Percentiles rank a stretch among this genome's conserved stretches.
Conservation (phyloP, 768 basidiomycete species). For the Lactarius pseudohatsudake region DNA sequence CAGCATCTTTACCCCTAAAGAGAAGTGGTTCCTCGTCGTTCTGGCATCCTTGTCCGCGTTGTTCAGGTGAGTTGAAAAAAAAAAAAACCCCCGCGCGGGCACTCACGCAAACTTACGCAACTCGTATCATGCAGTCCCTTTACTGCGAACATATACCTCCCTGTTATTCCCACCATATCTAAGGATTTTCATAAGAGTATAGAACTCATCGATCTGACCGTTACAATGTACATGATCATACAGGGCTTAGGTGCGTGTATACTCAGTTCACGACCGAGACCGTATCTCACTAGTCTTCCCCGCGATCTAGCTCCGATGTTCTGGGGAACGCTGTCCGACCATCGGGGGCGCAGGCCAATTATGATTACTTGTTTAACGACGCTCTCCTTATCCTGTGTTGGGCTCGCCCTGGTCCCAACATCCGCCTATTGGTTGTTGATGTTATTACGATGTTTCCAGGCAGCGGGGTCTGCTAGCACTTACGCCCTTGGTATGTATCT, state of each 20-base stretch:
- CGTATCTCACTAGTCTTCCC: background rate
- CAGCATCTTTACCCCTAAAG: slow-evolving; percentile 51
- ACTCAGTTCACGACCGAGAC: background rate
- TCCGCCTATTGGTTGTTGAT: slow-evolving; percentile 75
- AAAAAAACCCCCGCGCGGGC: background rate
- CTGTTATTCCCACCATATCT: slow-evolving; percentile 70
- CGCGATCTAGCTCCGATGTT: slow-evolving; percentile 42
- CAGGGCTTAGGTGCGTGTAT: slow-evolving; percentile 55
- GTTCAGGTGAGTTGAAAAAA: slow-evolving; percentile 50
- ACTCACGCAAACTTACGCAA: background rate
- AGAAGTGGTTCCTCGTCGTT: slow-evolving; percentile 70
- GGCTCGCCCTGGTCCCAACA: slow-evolving; percentile 53
- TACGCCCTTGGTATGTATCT: slow-evolving; percentile 59
- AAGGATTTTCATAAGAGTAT: slow-evolving; percentile 60
- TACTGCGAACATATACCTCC: slow-evolving; percentile 77
- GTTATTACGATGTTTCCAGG: slow-evolving; percentile 77
- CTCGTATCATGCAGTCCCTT: slow-evolving; percentile 51
- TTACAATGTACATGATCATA: slow-evolving; percentile 73
- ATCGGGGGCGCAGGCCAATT: slow-evolving; percentile 60
- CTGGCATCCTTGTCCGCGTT: slow-evolving; percentile 58
- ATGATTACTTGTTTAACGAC: slow-evolving; percentile 63
- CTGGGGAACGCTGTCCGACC: slow-evolving; percentile 73
- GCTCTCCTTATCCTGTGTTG: slow-evolving; percentile 64
- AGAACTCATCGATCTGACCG: slow-evolving; percentile 77
- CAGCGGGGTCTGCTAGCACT: slow-evolving; percentile 76